Evolutionary conservation across 106 monocot species (phyloP).

Genomic region (Platanthera zijinensis): DNA sequence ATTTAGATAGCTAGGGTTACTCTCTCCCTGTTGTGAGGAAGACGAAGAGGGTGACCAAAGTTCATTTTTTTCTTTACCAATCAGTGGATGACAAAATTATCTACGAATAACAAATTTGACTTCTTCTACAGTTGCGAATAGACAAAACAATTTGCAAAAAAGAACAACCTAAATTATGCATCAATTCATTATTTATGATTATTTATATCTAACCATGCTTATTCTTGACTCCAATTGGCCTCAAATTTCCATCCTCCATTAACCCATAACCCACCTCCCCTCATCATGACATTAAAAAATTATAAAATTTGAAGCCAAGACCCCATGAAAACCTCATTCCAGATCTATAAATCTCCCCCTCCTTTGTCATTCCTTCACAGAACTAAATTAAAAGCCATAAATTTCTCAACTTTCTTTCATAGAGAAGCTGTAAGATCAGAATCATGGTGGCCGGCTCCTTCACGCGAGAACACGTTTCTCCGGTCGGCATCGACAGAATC

Average conservation of each 20-base stretch:
- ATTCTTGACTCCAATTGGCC: background rate
- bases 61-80: no score
- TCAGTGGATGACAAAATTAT: no score
- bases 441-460: slow-evolving; percentile 17
- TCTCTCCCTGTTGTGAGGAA: no score
- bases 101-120: no score
- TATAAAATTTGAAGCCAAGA: background rate
- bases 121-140: no score
- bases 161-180: no score
- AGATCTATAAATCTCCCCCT: background rate
- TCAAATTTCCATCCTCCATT: background rate
- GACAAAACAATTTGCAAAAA: no score
- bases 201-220: no score
- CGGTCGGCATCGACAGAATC: slow-evolving; percentile 5
- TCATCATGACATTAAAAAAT: background rate
- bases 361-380: background rate
- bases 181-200: no score
- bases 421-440: background rate
- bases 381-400: background rate
- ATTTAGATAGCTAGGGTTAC: no score
- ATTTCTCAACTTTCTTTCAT: background rate
- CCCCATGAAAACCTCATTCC: background rate
- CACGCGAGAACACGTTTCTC: background rate
- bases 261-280: background rate
- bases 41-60: no score